Conservation (phyloP, 768 basidiomycete genomes). For the Imleria badia region DNA sequence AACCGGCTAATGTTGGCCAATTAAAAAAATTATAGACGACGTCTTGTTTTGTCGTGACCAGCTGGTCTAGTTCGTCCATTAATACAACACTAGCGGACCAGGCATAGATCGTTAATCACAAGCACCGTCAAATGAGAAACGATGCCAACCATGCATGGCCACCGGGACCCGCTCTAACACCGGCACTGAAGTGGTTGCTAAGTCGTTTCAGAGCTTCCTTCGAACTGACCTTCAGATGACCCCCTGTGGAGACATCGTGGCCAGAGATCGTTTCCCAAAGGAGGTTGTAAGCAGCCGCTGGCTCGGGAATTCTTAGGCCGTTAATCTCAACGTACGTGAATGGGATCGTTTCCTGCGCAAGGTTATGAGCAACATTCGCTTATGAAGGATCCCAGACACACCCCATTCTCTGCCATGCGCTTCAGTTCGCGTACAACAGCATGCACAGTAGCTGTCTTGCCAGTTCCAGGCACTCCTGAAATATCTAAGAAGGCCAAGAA, state of each 20-base stretch:
- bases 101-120: constrained; percentile 1
- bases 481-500: constrained; percentile 60
- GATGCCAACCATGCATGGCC: constrained; percentile 80
- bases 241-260: constrained; percentile 60
- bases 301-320: constrained; percentile 90
- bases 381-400: constrained; percentile 34
- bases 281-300: constrained; percentile 85
- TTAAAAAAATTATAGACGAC: constrained; percentile 99
- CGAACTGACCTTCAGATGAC: constrained; percentile 63
- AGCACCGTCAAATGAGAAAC: neutral
- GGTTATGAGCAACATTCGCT: neutral
- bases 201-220: constrained; percentile 84
- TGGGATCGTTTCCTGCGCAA: constrained; percentile 78
- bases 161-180: constrained; percentile 66
- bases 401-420: constrained; percentile 79
- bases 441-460: constrained; percentile 98
- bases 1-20: constrained; percentile 90
- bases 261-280: constrained; percentile 94
- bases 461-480: constrained; percentile 97
- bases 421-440: constrained; percentile 88
- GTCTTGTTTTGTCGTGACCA: constrained; percentile 94
- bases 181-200: constrained; percentile 72
- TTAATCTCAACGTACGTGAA: constrained; percentile 99
- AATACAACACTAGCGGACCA: constrained; percentile 73
- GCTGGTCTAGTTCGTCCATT: constrained; percentile 98